These are phyloP conservation scores for Selaginella tamariscina DNA, from an alignment of 75 land plant genomes.

Conservation along the genomic window DNA sequence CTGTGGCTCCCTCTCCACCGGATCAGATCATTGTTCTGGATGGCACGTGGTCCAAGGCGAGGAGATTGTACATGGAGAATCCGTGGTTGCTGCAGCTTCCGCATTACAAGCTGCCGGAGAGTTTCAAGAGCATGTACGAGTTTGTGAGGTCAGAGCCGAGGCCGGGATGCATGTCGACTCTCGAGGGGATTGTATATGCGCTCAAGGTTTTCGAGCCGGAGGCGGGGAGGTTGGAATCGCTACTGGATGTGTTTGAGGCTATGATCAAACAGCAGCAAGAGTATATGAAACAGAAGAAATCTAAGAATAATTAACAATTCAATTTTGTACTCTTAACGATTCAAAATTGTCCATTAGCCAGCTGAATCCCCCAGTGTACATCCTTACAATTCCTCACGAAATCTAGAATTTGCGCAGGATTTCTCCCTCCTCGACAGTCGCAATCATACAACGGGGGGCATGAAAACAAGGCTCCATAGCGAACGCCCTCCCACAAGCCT, in stretches of 20 bases:
- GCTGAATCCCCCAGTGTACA: not conserved
- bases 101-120: constrained; percentile 45
- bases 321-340: too few relatives aligned
- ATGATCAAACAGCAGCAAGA: constrained; percentile 73
- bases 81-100: constrained; percentile 72
- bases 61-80: constrained; percentile 70
- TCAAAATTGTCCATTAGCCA: too few relatives aligned
- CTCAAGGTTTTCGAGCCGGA: constrained; percentile 52
- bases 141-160: constrained; percentile 71
- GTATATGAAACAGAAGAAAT: constrained; percentile 22
- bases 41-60: constrained; percentile 91
- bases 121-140: constrained; percentile 48
- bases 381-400: not conserved
- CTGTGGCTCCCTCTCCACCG: not conserved
- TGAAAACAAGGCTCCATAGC: not conserved
- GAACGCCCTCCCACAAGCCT: not conserved
- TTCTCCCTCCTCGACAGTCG: not conserved
- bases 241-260: constrained; percentile 69
- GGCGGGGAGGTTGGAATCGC: constrained; percentile 42
- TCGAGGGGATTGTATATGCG: constrained; percentile 82
- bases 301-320: too few relatives aligned
- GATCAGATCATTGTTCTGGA: constrained; percentile 72
- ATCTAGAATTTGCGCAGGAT: not conserved
- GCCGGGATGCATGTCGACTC: constrained; percentile 72
- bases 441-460: not conserved